phyloP scores from a whole-genome alignment of 2,329 filamentous ascomycete genomes.

The Biscogniauxia marginata region DNA sequence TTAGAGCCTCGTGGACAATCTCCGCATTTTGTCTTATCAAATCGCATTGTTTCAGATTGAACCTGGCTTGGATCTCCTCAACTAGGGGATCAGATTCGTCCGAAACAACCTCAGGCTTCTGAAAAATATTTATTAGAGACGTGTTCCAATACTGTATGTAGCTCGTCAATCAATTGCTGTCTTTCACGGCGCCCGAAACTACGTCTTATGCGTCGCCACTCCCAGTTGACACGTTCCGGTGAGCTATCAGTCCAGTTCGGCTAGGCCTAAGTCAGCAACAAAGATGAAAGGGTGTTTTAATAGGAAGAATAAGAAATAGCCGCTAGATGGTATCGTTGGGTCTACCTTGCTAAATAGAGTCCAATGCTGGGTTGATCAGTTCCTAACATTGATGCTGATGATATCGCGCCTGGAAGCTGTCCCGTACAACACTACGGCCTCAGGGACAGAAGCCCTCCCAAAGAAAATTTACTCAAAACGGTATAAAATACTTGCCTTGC shows the following conservation, averaged over 20 bases:
- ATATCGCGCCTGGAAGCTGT: too few species aligned
- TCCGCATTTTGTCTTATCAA: slow-evolving; percentile 1
- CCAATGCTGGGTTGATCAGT: too few species aligned
- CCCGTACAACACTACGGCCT: too few species aligned
- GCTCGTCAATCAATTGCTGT: slow-evolving; percentile 5
- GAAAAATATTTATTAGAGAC: slow-evolving; percentile 2
- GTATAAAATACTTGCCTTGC: too few species aligned
- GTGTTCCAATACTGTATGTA: slow-evolving; percentile 10
- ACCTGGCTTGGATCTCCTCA: neutral
- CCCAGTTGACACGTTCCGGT: slow-evolving; percentile 3
- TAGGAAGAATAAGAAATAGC: too few species aligned
- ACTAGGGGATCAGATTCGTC: slow-evolving; percentile 1
- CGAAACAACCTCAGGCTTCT: slow-evolving; percentile 4
- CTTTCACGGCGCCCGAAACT: slow-evolving; percentile 5
- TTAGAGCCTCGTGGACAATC: slow-evolving; percentile 4
- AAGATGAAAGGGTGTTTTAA: too few species aligned
- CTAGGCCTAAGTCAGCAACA: neutral
- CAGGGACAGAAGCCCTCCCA: too few species aligned
- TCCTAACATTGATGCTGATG: too few species aligned
- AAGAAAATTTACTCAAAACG: too few species aligned
- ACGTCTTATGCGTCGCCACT: slow-evolving; percentile 8
- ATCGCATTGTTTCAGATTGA: slow-evolving; percentile 1
- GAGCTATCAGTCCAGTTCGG: slow-evolving; percentile 5
- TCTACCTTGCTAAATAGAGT: too few species aligned
- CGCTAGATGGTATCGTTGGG: too few species aligned